Percentiles rank a stretch among this genome's conserved stretches.
phyloP scores from a whole-genome alignment of 495 filamentous ascomycete genomes.

The Trichocladium uniseriatum region DNA sequence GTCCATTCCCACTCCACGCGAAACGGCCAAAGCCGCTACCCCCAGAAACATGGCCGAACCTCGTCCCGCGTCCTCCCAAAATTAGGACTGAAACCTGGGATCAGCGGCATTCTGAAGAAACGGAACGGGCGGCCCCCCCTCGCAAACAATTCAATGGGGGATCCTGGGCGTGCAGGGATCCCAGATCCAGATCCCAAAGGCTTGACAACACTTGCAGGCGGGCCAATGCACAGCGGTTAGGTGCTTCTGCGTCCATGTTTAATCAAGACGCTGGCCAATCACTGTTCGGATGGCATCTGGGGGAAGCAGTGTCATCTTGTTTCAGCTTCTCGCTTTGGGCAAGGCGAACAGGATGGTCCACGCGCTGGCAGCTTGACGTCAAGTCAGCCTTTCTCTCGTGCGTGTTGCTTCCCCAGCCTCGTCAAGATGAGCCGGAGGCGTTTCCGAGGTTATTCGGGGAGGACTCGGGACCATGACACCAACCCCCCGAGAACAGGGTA shows the following conservation, averaged over 20 bases:
- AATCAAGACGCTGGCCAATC: conserved; percentile 23
- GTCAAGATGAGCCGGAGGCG: no score
- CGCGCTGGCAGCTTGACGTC: no score
- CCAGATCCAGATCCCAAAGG: conserved; percentile 16
- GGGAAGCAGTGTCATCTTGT: conserved; percentile 8
- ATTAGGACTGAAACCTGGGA: conserved; percentile 6
- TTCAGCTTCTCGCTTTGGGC: conserved; percentile 21
- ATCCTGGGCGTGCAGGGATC: conserved; percentile 22
- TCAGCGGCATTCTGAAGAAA: background rate
- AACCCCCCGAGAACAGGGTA: no score
- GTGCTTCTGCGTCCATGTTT: conserved; percentile 28
- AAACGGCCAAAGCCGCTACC: conserved; percentile 11
- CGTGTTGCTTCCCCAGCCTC: background rate
- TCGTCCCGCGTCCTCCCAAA: conserved; percentile 10
- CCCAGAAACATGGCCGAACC: conserved; percentile 1
- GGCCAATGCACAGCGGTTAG: conserved; percentile 35
- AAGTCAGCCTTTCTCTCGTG: no score
- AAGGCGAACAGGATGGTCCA: conserved; percentile 3
- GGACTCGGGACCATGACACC: no score
- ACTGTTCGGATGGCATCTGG: background rate
- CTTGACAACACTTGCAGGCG: conserved; percentile 29
- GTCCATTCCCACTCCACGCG: background rate
- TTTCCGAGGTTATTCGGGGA: no score
- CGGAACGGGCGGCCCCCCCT: background rate
- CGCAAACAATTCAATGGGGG: background rate